Conservation (phyloP, 2,329 filamentous ascomycete species). For the Aureobasidium sp. region DNA sequence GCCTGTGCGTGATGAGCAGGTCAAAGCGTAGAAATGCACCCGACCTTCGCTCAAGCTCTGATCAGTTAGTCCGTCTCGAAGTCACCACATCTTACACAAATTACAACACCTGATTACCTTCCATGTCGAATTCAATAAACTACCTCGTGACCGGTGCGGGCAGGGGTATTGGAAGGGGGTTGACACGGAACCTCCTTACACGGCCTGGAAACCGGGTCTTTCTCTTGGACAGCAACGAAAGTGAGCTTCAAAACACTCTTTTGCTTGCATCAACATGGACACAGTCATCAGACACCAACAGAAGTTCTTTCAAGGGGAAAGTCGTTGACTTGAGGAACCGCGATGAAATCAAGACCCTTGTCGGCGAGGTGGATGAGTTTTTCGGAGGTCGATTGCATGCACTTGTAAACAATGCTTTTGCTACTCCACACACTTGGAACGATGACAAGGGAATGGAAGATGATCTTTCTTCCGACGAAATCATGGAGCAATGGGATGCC, state of each 20-base stretch:
- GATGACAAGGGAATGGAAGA: slow-evolving; percentile 13
- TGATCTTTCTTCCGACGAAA: background rate
- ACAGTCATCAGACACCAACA: background rate
- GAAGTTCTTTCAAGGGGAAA: background rate
- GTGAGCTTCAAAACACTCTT: slow-evolving; percentile 31
- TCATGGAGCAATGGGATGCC: slow-evolving; percentile 15
- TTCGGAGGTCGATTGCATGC: slow-evolving; percentile 32
- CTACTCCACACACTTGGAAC: slow-evolving; percentile 11
- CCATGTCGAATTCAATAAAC: slow-evolving; percentile 27
- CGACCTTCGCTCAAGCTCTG: background rate
- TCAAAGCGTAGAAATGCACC: too few species aligned
- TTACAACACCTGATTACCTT: background rate
- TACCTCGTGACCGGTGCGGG: slow-evolving; percentile 32
- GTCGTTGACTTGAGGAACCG: slow-evolving; percentile 23
- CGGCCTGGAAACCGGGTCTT: slow-evolving; percentile 29
- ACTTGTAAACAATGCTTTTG: slow-evolving; percentile 34
- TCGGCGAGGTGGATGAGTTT: slow-evolving; percentile 23
- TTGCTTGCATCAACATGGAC: slow-evolving; percentile 17
- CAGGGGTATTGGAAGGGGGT: slow-evolving; percentile 31
- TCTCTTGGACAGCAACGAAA: slow-evolving; percentile 31
- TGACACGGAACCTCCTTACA: slow-evolving; percentile 29
- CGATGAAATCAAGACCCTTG: slow-evolving; percentile 25
- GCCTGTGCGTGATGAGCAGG: background rate
- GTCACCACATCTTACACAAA: background rate
- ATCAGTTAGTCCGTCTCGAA: background rate